phyloP scores from a whole-genome alignment of 129 eudicot genomes.

The Lonicera japonica region DNA sequence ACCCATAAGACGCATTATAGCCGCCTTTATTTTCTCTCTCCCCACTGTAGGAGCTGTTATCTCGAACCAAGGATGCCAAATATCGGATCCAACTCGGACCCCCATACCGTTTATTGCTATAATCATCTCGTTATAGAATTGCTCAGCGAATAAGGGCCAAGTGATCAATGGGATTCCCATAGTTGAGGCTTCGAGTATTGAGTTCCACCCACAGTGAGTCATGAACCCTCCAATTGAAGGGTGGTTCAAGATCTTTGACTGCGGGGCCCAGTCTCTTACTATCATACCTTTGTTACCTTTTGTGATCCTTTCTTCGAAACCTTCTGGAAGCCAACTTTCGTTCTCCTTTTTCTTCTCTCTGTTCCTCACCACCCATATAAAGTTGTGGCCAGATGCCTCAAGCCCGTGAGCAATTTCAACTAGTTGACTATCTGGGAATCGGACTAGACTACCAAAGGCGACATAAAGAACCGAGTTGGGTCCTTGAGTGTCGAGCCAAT shows the following conservation, averaged over 20 bases:
- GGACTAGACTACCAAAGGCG: conserved; percentile 41
- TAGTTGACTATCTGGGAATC: conserved; percentile 30
- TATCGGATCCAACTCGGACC: conserved; percentile 24
- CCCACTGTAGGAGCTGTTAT: conserved; percentile 9
- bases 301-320: conserved; percentile 26
- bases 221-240: conserved; percentile 30
- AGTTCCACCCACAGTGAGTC: conserved; percentile 59
- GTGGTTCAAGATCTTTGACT: conserved; percentile 36
- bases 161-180: conserved; percentile 41
- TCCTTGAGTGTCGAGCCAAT: conserved; percentile 36
- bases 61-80: conserved; percentile 8
- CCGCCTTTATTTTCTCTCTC: conserved; percentile 10
- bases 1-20: conserved; percentile 7
- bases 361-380: conserved; percentile 44
- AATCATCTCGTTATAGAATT: conserved; percentile 36
- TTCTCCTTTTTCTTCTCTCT: not conserved
- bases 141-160: conserved; percentile 42
- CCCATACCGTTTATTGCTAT: conserved; percentile 31
- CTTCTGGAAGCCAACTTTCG: conserved; percentile 30
- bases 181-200: conserved; percentile 32
- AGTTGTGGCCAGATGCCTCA: conserved; percentile 19
- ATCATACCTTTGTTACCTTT: conserved; percentile 25
- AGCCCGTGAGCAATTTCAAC: conserved; percentile 38
- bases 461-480: conserved; percentile 28
- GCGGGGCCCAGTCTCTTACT: conserved; percentile 36